Conservation (phyloP, 2,329 filamentous ascomycete species). For the Thielaviopsis musarum region DNA sequence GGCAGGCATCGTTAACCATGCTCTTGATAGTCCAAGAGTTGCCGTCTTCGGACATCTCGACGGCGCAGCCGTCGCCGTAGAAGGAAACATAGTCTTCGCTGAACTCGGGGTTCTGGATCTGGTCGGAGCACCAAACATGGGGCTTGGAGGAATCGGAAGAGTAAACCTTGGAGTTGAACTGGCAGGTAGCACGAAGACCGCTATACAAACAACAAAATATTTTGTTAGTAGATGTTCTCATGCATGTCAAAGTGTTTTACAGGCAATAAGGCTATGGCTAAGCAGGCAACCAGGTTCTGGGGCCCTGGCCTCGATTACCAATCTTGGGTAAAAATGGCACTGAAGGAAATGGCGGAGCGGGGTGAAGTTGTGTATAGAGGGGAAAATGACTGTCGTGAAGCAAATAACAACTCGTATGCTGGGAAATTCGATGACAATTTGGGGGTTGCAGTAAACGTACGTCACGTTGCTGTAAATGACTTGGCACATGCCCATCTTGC, state of each 20-base stretch:
- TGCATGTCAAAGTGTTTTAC: not conserved
- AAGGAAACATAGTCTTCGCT: slow-evolving; percentile 70
- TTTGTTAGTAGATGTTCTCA: not conserved
- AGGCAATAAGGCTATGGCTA: not conserved
- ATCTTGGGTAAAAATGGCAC: not conserved
- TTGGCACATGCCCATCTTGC: slow-evolving; percentile 64
- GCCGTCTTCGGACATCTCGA: slow-evolving; percentile 76
- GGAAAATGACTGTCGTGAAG: not conserved
- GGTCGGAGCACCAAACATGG: slow-evolving; percentile 69
- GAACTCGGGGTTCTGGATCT: slow-evolving; percentile 64
- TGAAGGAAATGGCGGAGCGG: not conserved
- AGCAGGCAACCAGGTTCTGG: not conserved
- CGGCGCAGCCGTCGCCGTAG: slow-evolving; percentile 68
- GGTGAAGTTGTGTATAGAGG: not conserved
- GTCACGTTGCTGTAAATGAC: slow-evolving; percentile 96
- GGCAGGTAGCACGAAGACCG: slow-evolving; percentile 74
- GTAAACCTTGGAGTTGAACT: slow-evolving; percentile 92
- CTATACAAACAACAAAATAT: slow-evolving; percentile 27
- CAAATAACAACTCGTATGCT: not conserved
- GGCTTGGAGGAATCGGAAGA: slow-evolving; percentile 55
- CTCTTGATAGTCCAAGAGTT: slow-evolving; percentile 80
- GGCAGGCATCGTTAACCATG: slow-evolving; percentile 58
- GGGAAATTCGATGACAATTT: not conserved
- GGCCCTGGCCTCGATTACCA: not conserved
- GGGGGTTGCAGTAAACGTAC: slow-evolving; percentile 34